Base-by-base conservation (phyloP, 2,329 filamentous ascomycete species). In the Periglandula ipomoeae region DNA sequence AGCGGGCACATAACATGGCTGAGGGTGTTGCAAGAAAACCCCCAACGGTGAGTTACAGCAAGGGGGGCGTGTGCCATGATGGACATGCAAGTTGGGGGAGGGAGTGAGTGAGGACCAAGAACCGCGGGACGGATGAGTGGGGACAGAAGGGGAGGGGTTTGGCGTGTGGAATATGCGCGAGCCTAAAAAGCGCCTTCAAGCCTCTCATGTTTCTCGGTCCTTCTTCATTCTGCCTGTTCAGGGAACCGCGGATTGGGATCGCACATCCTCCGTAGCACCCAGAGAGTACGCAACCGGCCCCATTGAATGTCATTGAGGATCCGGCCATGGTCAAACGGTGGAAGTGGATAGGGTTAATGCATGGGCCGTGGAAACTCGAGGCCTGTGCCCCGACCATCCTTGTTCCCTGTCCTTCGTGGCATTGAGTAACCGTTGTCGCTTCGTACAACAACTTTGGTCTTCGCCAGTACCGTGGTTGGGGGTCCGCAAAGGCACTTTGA, bases 231-330 rank as follows among this genome's bases (percentile, higher is more conserved):
- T 55, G 7, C 20, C 41, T 32, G 27, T 6, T 22, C 30, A 38
- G 30, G 49, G 47, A 48, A 47, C 54, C 45, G 48, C 50, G 55
- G 52, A 55, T 52, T 51, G 46, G 53, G 53, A 56, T 54, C 46
- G 46, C 49, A 44, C 48, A 49, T 46, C 50, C 52, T 20, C 50
- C 49, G 51, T 50, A 47, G n/a, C n/a, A 38, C 15, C 35, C 19
- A 8, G n/a, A 38, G 34, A 17, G 10, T 9, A 20, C n/a, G 35
- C 35, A 19, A n/a, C 17, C 35, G 45, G 58, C 58, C 63, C 53
- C 56, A 59, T 59, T 58, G 60, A 59, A 61, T 60, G 59, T 56
- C 51, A 52, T 52, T 49, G 50, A 30, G 48, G 46, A 22, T 19
- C 24, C 13, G 23, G 17, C 17, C 13, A 42, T 58, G 54, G 54